phyloP scores from a whole-genome alignment of 139 green algal species.

The Micractinium sp. region DNA sequence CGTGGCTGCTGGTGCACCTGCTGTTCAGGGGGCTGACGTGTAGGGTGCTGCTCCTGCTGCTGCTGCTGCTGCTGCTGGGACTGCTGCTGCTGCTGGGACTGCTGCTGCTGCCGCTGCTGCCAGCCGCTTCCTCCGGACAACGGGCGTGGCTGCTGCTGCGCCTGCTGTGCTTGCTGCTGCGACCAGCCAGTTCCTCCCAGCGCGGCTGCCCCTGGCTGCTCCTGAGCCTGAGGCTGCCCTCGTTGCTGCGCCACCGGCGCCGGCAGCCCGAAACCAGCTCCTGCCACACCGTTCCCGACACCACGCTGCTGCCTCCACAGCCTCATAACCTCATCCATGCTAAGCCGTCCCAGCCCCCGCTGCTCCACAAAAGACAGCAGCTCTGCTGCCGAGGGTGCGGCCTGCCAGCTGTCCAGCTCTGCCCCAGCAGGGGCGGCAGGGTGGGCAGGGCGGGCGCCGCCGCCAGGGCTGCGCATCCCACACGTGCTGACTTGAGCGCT shows the following conservation, averaged over 20 bases:
- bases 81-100: background rate
- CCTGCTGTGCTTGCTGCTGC: background rate
- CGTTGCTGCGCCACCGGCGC: background rate
- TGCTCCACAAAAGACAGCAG: background rate
- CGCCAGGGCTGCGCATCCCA: background rate
- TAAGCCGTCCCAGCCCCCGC: background rate
- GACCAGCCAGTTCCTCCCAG: no score
- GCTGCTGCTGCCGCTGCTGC: background rate
- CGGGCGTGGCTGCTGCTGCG: background rate
- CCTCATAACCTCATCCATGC: background rate
- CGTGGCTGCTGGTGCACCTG: background rate
- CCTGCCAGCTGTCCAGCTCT: background rate
- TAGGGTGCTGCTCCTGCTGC: background rate
- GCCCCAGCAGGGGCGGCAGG: no score
- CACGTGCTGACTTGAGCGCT: background rate
- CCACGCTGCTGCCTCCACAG: background rate
- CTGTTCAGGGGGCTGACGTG: no score
- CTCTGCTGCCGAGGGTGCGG: background rate
- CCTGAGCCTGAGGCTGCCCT: background rate
- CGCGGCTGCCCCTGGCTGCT: background rate
- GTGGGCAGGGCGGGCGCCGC: no score
- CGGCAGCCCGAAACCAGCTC: background rate
- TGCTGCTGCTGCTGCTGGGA: background rate
- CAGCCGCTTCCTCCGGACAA: background rate
- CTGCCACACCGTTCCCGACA: background rate